Evolutionary conservation across 2,329 filamentous ascomycete genomes (phyloP), one percentile per base, ranked within the genome.

Genomic region (Leptographium wingfieldii): DNA sequence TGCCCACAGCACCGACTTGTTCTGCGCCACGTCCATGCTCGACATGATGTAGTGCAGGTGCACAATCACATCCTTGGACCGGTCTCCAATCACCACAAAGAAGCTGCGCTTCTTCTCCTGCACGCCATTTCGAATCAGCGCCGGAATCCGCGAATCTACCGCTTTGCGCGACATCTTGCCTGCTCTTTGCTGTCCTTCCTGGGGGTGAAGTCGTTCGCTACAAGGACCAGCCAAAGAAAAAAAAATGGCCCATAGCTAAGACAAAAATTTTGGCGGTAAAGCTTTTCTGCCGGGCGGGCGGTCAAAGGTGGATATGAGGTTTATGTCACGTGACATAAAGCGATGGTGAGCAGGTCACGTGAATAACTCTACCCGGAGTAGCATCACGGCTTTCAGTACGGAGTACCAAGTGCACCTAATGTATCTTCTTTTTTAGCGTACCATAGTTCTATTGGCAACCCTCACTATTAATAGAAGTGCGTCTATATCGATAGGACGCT

Each of bases 31-130:
- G 29, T 65, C 59, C 70, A 88, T 86, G 67, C 84, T 88, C 57
- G 92, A 87, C 79, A 96, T 88, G 69, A 99, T 95, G 70, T 94
- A 91, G 75, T 97, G 92, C 62, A 81, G 80, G 70, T 96, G 85
- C 66, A 97, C 92, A 70, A 99, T 97, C 67, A 92, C 90, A 79
- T 99, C 94, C 73, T 99, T 99, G 66, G 91, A 85, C 61, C 85
- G 84, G 73, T 99, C 91, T 69, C 94, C 94, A 54, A 99, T 92
- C 29, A 99, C 86, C 61, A 99, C 90, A 74, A 99, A 95, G 78
- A 99, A 96, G 76, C 89, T 95, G 73, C 94, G 84, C 78, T 97
- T 97, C 82, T 96, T 96, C 73, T 96, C 91, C 73, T 89, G 90
- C 63, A 92, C 80, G 65, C 88, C 88, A 87, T 96, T 96, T 72